Evolutionary conservation across 495 filamentous ascomycete species (phyloP).

Genomic region (Evernia prunastri): DNA sequence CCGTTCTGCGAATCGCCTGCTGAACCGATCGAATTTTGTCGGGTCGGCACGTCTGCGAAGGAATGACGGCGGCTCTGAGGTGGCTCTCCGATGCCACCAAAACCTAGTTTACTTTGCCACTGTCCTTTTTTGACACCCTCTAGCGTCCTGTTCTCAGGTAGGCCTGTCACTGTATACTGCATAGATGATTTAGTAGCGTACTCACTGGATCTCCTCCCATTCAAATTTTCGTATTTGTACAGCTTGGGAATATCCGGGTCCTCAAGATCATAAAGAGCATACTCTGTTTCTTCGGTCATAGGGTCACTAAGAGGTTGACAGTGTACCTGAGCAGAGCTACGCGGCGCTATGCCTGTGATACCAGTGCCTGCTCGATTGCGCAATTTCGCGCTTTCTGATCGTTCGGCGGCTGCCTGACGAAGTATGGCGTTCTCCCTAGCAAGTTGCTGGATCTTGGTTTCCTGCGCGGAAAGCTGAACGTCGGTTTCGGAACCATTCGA

Average conservation of each 20-base stretch:
- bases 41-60: constrained; percentile 78
- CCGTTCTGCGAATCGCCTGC: constrained; percentile 52
- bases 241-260: constrained; percentile 54
- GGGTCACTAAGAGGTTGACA: constrained; percentile 56
- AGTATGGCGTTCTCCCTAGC: constrained; percentile 66
- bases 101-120: constrained; percentile 85
- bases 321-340: constrained; percentile 33
- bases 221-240: constrained; percentile 37
- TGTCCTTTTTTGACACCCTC: constrained; percentile 74
- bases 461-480: constrained; percentile 50
- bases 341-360: constrained; percentile 19
- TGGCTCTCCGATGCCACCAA: constrained; percentile 60
- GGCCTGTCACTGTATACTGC: constrained; percentile 48
- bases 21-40: constrained; percentile 64
- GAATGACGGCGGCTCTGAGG: constrained; percentile 91
- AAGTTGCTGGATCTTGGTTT: constrained; percentile 67
- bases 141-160: constrained; percentile 64
- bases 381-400: constrained; percentile 54
- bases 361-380: constrained; percentile 51
- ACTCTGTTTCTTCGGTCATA: constrained; percentile 64
- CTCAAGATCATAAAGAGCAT: constrained; percentile 63
- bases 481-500: constrained; percentile 58
- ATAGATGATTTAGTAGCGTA: constrained; percentile 50
- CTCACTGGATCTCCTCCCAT: constrained; percentile 55
- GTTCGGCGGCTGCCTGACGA: constrained; percentile 53